phyloP scores from a whole-genome alignment of 768 basidiomycete genomes.

The Pulveroboletus sp. region DNA sequence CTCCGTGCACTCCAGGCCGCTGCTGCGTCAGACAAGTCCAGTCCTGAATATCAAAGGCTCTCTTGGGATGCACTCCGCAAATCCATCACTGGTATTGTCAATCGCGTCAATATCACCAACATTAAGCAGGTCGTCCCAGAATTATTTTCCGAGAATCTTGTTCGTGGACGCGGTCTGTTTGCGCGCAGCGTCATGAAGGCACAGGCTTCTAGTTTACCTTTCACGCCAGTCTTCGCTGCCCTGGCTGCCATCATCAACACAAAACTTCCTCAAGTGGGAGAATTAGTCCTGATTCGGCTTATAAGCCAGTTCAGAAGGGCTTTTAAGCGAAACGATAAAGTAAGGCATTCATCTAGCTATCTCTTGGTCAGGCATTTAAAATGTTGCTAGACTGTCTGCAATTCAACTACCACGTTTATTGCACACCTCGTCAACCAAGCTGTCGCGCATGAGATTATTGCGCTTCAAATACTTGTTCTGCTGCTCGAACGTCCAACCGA shows the following conservation, averaged over 20 bases:
- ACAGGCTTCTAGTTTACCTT: constrained; percentile 93
- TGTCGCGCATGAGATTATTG: constrained; percentile 90
- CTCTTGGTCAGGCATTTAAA: background rate
- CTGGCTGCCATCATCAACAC: constrained; percentile 94
- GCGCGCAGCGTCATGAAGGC: constrained; percentile 97
- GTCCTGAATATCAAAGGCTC: constrained; percentile 87
- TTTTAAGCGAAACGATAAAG: constrained; percentile 98
- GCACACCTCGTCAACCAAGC: constrained; percentile 91
- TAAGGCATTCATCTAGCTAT: constrained; percentile 31
- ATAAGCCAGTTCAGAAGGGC: constrained; percentile 93
- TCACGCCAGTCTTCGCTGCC: constrained; percentile 94
- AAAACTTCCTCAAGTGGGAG: constrained; percentile 94
- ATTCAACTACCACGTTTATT: constrained; percentile 87
- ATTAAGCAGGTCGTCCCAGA: constrained; percentile 93
- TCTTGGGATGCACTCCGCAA: constrained; percentile 98
- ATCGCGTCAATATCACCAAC: constrained; percentile 94
- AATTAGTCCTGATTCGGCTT: constrained; percentile 81
- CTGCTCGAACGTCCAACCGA: constrained; percentile 94
- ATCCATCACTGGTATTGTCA: constrained; percentile 98
- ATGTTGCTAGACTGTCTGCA: constrained; percentile 73
- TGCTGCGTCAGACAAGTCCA: constrained; percentile 75
- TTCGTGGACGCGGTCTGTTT: constrained; percentile 90
- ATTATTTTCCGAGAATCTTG: constrained; percentile 88
- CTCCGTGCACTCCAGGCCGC: constrained; percentile 85
- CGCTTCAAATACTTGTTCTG: constrained; percentile 92